Evolutionary conservation across 2,329 filamentous ascomycete species (phyloP).

Genomic region (Aspergillus sergii): DNA sequence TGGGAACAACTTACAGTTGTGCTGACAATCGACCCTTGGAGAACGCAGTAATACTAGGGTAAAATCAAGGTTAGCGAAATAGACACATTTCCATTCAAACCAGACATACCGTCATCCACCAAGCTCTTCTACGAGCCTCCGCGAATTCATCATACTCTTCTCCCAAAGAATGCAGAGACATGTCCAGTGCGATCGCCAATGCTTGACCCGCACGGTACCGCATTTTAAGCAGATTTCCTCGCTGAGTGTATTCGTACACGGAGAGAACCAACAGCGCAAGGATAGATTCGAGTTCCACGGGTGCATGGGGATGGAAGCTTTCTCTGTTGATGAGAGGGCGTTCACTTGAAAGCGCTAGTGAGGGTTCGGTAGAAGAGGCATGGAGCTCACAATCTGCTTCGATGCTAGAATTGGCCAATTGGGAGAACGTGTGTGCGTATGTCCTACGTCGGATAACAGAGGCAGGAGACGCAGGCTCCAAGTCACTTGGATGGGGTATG

Average conservation of each 20-base stretch:
- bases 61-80: neutral
- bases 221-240: constrained; percentile 51
- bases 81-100: neutral
- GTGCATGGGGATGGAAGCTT: constrained; percentile 41
- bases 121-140: constrained; percentile 47
- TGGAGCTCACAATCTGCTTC: constrained; percentile 48
- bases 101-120: constrained; percentile 51
- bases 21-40: constrained; percentile 50
- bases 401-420: constrained; percentile 41
- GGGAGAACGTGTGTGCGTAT: constrained; percentile 44
- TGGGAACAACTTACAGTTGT: constrained; percentile 37
- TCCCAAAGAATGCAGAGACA: constrained; percentile 42
- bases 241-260: constrained; percentile 49
- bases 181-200: constrained; percentile 46
- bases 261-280: constrained; percentile 47
- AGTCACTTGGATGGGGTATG: constrained; percentile 45
- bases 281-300: constrained; percentile 45
- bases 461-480: constrained; percentile 36
- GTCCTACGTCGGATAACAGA: constrained; percentile 41
- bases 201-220: constrained; percentile 49
- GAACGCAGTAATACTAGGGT: constrained; percentile 46
- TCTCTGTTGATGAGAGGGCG: constrained; percentile 36
- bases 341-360: constrained; percentile 40
- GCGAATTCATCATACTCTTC: constrained; percentile 39
- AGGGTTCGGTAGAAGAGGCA: constrained; percentile 42